phyloP scores from a whole-genome alignment of 164 flowering plant genomes.

The Sextonia rubra region DNA sequence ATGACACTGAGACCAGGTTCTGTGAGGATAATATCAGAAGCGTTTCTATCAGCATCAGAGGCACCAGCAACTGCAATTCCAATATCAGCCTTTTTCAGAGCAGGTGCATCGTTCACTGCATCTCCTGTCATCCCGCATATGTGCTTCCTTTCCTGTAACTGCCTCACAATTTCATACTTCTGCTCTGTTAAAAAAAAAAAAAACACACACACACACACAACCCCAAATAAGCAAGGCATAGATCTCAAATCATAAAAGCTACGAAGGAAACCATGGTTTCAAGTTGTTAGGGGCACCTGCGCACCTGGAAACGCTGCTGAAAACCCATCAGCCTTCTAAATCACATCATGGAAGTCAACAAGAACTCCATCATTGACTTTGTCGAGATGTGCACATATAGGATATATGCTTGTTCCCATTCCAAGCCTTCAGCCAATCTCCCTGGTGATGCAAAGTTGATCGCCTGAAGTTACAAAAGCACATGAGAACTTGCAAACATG shows the following conservation, averaged over 20 bases:
- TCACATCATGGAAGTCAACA: slow-evolving; percentile 31
- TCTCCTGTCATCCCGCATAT: slow-evolving; percentile 48
- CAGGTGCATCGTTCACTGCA: slow-evolving; percentile 49
- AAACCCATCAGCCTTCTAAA: slow-evolving; percentile 44
- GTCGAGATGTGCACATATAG: slow-evolving; percentile 32
- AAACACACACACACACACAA: no score
- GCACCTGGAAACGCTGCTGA: slow-evolving; percentile 37
- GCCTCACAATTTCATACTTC: slow-evolving; percentile 37
- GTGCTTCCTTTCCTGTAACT: slow-evolving; percentile 37
- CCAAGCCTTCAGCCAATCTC: slow-evolving; percentile 44
- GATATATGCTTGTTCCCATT: slow-evolving; percentile 47
- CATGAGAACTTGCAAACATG: background rate
- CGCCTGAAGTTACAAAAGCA: slow-evolving; percentile 20
- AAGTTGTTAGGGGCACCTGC: background rate
- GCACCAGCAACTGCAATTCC: no score
- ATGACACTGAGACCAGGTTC: slow-evolving; percentile 96
- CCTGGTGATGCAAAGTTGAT: slow-evolving; percentile 37
- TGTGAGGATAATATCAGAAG: no score
- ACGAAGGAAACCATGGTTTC: background rate
- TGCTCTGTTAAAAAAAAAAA: slow-evolving; percentile 22
- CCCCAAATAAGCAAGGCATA: background rate
- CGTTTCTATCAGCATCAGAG: no score
- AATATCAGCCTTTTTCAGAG: slow-evolving; percentile 42
- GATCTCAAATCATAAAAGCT: background rate
- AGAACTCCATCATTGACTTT: slow-evolving; percentile 29